A percentile compares a stretch with the other conserved stretches of the same genome.
phyloP scores from a whole-genome alignment of 139 green algal genomes.

The Auxenochlorella protothecoides region DNA sequence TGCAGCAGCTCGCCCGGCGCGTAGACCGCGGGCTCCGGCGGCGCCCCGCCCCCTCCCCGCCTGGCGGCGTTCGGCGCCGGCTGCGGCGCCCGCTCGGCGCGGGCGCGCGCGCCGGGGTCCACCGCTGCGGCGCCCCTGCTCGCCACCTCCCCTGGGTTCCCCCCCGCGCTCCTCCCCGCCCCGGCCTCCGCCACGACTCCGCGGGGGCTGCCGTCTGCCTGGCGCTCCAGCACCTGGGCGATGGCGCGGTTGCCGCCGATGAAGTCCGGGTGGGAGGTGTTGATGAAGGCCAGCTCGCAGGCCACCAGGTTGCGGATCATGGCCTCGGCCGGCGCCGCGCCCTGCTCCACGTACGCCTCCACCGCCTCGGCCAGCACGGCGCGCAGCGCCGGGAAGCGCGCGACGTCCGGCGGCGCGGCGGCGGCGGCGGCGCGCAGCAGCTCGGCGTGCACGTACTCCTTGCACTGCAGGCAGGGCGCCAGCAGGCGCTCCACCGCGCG shows the following conservation, averaged over 20 bases:
- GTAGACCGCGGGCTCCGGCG: neutral
- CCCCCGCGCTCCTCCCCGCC: neutral
- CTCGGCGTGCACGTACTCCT: slow-evolving; percentile 68
- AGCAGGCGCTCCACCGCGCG: slow-evolving; percentile 63
- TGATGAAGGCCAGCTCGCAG: slow-evolving; percentile 94
- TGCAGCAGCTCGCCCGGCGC: neutral
- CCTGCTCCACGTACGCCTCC: slow-evolving; percentile 61
- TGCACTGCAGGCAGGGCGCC: slow-evolving; percentile 52
- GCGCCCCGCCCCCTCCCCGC: too few species aligned
- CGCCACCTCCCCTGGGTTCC: neutral
- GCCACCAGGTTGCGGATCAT: slow-evolving; percentile 50
- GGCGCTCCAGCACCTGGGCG: slow-evolving; percentile 33
- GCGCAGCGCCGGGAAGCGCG: slow-evolving; percentile 52
- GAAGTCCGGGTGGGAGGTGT: slow-evolving; percentile 89
- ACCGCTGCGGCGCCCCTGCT: neutral
- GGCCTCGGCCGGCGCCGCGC: slow-evolving; percentile 48
- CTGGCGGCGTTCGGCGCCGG: too few species aligned
- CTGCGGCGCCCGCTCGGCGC: neutral
- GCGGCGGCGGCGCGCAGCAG: slow-evolving; percentile 68
- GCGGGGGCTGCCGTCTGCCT: neutral
- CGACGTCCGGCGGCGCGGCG: slow-evolving; percentile 56
- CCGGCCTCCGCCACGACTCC: neutral
- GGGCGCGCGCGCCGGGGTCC: neutral
- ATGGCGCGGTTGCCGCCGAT: slow-evolving; percentile 69
- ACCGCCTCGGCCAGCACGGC: slow-evolving; percentile 46